Conservation (phyloP, 148 eudicot genomes). For the Rheum nobile region DNA sequence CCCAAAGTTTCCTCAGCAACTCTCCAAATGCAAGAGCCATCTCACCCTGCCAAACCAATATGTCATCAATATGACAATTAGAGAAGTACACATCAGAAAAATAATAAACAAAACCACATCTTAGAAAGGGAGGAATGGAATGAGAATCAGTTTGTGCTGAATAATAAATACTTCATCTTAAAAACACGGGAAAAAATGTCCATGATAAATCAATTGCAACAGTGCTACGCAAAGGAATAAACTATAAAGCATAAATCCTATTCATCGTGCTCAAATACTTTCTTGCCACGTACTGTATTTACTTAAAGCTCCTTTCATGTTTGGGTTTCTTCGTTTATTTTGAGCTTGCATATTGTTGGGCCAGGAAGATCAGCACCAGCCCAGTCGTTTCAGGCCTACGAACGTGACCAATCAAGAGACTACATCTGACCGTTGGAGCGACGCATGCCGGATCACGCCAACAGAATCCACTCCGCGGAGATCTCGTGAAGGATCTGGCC, state of each 20-base stretch:
- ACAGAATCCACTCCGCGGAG: no score
- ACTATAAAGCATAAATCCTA: not conserved
- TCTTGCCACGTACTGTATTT: not conserved
- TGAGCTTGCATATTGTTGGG: not conserved
- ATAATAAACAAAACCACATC: not conserved
- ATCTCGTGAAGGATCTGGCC: no score
- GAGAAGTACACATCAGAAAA: not conserved
- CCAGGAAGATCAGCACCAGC: no score
- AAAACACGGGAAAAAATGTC: not conserved
- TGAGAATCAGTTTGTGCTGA: not conserved
- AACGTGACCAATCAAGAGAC: no score
- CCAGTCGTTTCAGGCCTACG: no score
- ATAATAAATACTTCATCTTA: not conserved
- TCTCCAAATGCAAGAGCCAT: conserved; percentile 95
- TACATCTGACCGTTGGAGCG: no score
- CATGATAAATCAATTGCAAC: not conserved
- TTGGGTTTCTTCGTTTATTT: not conserved
- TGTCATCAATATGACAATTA: not conserved
- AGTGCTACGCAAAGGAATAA: not conserved
- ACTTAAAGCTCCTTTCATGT: not conserved
- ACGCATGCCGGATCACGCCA: no score
- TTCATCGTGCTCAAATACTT: not conserved
- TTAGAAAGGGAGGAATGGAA: not conserved
- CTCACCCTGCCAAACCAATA: conserved; percentile 52
- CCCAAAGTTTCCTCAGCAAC: conserved; percentile 86